Conservation (phyloP, 371 early-diverging fungal species). For the Apophysomyces ossiformis region DNA sequence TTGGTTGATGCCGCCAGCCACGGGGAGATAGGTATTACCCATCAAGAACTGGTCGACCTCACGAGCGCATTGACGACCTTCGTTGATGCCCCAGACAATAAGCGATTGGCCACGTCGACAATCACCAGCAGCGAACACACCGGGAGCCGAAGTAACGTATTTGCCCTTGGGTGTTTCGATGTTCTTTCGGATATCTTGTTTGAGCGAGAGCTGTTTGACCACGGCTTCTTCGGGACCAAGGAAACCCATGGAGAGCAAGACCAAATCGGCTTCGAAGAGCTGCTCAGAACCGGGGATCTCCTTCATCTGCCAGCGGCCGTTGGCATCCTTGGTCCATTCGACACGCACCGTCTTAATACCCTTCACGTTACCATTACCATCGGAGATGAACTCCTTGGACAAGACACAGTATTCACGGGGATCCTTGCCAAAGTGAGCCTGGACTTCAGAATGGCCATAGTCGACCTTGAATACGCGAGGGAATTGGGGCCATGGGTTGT, state of each 20-base stretch:
- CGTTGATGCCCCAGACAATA: constrained; percentile 97
- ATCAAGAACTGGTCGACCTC: constrained; percentile 86
- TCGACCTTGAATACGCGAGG: constrained; percentile 93
- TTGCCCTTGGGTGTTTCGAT: constrained; percentile 80
- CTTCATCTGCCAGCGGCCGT: constrained; percentile 87
- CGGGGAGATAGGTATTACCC: constrained; percentile 73
- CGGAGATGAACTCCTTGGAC: constrained; percentile 92
- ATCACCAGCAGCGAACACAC: constrained; percentile 96
- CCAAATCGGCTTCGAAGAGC: constrained; percentile 87
- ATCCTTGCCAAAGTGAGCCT: constrained; percentile 86
- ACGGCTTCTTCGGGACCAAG: constrained; percentile 91
- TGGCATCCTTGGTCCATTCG: constrained; percentile 86
- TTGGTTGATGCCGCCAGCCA: constrained; percentile 69
- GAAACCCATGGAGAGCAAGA: constrained; percentile 96
- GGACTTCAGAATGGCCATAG: constrained; percentile 95
- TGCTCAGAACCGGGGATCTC: constrained; percentile 86
- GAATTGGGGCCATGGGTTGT: constrained; percentile 98
- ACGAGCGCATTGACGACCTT: constrained; percentile 94
- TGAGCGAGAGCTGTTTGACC: constrained; percentile 77
- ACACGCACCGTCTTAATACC: constrained; percentile 95
- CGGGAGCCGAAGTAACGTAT: constrained; percentile 78
- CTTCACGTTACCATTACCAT: constrained; percentile 75
- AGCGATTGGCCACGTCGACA: constrained; percentile 94
- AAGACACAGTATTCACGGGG: constrained; percentile 94
- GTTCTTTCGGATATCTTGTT: constrained; percentile 76